phyloP scores from a whole-genome alignment of 2,329 filamentous ascomycete species.

The Colletotrichum tabaci region DNA sequence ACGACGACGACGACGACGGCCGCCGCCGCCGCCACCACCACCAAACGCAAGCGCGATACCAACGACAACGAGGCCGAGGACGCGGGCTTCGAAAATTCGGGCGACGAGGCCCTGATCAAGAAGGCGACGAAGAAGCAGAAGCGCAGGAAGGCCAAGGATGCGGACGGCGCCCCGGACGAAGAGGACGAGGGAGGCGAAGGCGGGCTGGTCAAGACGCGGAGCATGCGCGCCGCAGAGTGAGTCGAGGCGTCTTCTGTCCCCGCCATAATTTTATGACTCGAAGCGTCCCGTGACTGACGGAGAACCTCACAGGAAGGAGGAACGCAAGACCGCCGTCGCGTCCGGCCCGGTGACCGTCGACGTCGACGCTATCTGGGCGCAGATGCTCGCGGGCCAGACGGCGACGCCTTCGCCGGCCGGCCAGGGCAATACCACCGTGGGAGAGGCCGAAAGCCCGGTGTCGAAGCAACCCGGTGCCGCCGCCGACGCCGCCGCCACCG shows the following conservation, averaged over 20 bases:
- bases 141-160: constrained; percentile 58
- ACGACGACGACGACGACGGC: not conserved
- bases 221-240: constrained; percentile 77
- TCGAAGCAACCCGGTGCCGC: not conserved
- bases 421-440: constrained; percentile 35
- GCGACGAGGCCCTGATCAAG: constrained; percentile 79
- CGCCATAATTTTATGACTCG: not conserved
- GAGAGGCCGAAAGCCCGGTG: constrained; percentile 15
- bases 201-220: constrained; percentile 79
- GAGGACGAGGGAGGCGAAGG: constrained; percentile 73
- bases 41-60: constrained; percentile 53
- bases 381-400: constrained; percentile 68
- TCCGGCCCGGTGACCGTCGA: constrained; percentile 77
- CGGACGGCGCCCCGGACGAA: constrained; percentile 52
- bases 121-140: constrained; percentile 68
- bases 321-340: constrained; percentile 66
- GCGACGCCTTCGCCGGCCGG: constrained; percentile 23
- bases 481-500: constrained; percentile 10
- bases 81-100: constrained; percentile 75
- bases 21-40: not conserved
- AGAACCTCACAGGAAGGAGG: constrained; percentile 63
- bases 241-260: constrained; percentile 43
- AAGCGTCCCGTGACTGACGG: not conserved
- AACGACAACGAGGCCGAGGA: constrained; percentile 56
- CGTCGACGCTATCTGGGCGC: constrained; percentile 79